Evolutionary conservation across 345 rosid species (phyloP).

Genomic region (Hibiscus trionum): DNA sequence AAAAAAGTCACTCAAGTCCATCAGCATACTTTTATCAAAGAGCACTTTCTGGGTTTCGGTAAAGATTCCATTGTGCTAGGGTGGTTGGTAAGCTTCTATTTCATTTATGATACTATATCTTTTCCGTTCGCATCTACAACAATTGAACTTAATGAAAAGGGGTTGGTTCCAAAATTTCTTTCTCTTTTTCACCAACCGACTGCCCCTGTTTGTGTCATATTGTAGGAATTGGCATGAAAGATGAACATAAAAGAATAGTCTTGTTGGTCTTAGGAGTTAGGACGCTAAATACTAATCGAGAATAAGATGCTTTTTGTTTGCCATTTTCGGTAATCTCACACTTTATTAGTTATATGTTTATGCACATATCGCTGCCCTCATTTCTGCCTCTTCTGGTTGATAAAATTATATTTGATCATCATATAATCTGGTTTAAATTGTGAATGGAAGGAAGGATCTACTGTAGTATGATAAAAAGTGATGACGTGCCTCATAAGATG

Average conservation of each 20-base stretch:
- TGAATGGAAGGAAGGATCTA: background rate
- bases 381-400: background rate
- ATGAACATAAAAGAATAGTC: background rate
- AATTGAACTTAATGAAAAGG: background rate
- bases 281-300: background rate
- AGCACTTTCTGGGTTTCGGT: conserved; percentile 67
- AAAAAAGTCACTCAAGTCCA: conserved; percentile 57
- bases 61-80: conserved; percentile 46
- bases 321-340: background rate
- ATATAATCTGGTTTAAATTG: background rate
- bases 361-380: background rate
- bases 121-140: background rate
- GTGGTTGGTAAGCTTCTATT: conserved; percentile 58
- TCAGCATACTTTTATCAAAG: conserved; percentile 66
- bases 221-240: background rate
- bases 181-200: background rate
- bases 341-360: background rate
- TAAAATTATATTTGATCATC: background rate
- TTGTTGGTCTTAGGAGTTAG: background rate
- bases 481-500: background rate
- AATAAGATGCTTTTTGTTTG: background rate
- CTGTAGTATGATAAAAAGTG: background rate
- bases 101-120: background rate
- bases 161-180: background rate
- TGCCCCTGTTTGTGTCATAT: background rate